Conservation (phyloP, 306 rosid genomes). For the Echinosophora koreensis region DNA sequence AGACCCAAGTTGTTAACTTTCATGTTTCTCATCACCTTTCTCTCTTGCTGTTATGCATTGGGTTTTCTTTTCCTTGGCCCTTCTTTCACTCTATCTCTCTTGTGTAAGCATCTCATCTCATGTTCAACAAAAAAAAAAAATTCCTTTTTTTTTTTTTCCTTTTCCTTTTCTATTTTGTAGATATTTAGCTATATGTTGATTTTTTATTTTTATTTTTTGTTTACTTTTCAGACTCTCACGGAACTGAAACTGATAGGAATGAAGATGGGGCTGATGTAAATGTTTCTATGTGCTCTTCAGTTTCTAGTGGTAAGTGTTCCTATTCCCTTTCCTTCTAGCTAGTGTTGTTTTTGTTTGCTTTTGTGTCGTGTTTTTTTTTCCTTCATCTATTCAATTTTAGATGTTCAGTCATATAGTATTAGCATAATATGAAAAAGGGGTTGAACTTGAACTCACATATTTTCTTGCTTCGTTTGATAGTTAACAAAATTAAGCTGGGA, state of each 20-base stretch:
- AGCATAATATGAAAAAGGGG: slow-evolving; percentile 9
- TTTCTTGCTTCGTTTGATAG: slow-evolving; percentile 12
- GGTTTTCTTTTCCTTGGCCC: slow-evolving; percentile 63
- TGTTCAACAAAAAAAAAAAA: not conserved
- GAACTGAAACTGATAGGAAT: slow-evolving; percentile 48
- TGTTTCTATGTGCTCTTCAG: slow-evolving; percentile 64
- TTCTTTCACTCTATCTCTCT: slow-evolving; percentile 50
- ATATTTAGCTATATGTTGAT: slow-evolving; percentile 17
- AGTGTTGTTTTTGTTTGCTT: not conserved
- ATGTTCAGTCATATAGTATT: slow-evolving; percentile 18
- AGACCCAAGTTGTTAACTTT: slow-evolving; percentile 68
- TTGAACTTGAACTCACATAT: not conserved
- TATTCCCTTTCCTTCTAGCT: slow-evolving; percentile 4
- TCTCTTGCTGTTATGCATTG: slow-evolving; percentile 62
- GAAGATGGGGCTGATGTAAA: slow-evolving; percentile 49
- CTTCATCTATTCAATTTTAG: not conserved
- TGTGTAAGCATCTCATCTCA: slow-evolving; percentile 54
- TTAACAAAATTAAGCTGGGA: not conserved
- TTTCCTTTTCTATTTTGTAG: not conserved
- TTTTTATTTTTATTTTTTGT: slow-evolving; percentile 19
- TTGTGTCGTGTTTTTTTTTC: not conserved
- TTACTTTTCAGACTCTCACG: slow-evolving; percentile 59
- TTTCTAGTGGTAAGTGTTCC: slow-evolving; percentile 60
- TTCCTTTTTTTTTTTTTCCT: not conserved
- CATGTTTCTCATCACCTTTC: slow-evolving; percentile 64